Evolutionary conservation across 2,329 filamentous ascomycete genomes (phyloP).

Genomic region (Rachicladosporium sp.): DNA sequence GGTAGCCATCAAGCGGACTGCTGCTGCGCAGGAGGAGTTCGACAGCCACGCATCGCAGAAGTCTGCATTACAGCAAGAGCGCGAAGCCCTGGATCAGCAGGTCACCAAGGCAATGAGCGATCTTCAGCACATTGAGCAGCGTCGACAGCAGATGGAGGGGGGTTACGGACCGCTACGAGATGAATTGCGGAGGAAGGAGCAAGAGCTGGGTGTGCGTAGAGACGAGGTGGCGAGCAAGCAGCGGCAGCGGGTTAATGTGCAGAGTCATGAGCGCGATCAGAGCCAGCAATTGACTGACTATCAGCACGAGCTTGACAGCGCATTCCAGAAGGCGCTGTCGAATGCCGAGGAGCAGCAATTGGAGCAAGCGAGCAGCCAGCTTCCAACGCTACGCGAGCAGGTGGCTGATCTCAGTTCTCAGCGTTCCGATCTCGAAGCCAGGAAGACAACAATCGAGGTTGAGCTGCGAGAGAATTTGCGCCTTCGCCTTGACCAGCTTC

Average conservation of each 20-base stretch:
- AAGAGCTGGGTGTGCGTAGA: constrained; percentile 59
- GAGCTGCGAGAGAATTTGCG: constrained; percentile 82
- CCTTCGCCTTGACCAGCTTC: constrained; percentile 76
- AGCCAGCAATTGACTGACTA: constrained; percentile 63
- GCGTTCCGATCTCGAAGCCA: constrained; percentile 64
- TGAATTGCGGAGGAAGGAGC: constrained; percentile 64
- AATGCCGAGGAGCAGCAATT: constrained; percentile 72
- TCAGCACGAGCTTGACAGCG: constrained; percentile 66
- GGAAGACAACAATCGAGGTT: constrained; percentile 73
- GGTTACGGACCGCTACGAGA: constrained; percentile 69
- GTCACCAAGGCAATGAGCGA: constrained; percentile 79
- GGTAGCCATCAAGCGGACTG: constrained; percentile 66
- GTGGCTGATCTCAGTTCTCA: constrained; percentile 62
- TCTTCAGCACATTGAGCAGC: constrained; percentile 69
- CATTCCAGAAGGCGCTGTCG: constrained; percentile 85
- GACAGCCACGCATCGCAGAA: constrained; percentile 55
- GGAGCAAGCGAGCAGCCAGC: constrained; percentile 53
- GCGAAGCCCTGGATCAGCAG: constrained; percentile 74
- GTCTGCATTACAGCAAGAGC: constrained; percentile 52
- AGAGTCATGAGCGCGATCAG: constrained; percentile 44
- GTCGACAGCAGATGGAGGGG: constrained; percentile 62
- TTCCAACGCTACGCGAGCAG: constrained; percentile 64
- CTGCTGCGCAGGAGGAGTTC: constrained; percentile 61
- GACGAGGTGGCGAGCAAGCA: constrained; percentile 64
- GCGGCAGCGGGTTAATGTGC: constrained; percentile 52